Conservation (phyloP, 768 basidiomycete species). For the Flagelloscypha sp. region DNA sequence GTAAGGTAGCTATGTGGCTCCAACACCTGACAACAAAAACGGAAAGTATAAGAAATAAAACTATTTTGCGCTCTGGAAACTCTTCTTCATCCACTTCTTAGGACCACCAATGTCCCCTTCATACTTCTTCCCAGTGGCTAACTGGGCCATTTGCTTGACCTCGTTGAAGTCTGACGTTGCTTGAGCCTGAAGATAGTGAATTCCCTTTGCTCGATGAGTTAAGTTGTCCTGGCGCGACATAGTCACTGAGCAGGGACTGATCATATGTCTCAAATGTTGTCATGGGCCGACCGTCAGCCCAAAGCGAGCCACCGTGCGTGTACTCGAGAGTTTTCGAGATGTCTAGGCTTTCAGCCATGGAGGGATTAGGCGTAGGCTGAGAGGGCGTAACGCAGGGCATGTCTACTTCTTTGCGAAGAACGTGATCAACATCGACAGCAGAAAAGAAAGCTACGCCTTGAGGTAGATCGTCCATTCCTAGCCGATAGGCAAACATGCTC, state of each 20-base stretch:
- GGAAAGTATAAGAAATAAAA: no score
- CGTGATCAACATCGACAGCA: constrained; percentile 85
- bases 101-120: constrained; percentile 21
- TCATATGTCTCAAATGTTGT: constrained; percentile 12
- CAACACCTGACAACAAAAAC: no score
- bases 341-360: constrained; percentile 83
- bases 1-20: no score
- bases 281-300: constrained; percentile 55
- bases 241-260: constrained; percentile 34
- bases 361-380: constrained; percentile 70
- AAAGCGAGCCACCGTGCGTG: constrained; percentile 64
- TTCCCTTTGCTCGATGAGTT: constrained; percentile 51
- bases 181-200: constrained; percentile 70
- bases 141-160: constrained; percentile 59
- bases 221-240: constrained; percentile 53
- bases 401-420: constrained; percentile 91
- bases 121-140: constrained; percentile 34
- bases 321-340: constrained; percentile 56
- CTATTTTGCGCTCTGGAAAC: not conserved
- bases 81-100: constrained; percentile 15
- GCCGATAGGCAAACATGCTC: constrained; percentile 76
- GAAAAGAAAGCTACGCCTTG: constrained; percentile 97
- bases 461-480: constrained; percentile 96
- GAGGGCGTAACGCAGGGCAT: constrained; percentile 95
- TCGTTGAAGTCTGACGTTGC: constrained; percentile 64